Base-by-base conservation (phyloP, 2,329 filamentous ascomycete species). In the Aureobasidium mangrovei region DNA sequence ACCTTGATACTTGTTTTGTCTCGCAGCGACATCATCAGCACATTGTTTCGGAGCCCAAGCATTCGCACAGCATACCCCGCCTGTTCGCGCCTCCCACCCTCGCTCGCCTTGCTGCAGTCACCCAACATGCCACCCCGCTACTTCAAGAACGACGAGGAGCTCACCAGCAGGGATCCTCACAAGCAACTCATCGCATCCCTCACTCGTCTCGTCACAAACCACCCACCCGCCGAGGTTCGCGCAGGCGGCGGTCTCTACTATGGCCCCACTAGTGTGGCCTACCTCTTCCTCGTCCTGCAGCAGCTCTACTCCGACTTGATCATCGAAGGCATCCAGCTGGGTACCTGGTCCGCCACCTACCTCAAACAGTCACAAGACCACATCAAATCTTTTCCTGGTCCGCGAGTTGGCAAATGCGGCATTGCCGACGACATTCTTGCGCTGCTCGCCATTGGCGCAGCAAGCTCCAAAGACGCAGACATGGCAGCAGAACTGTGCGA, bases 161-260 rank as follows among this genome's bases (percentile, higher is more conserved):
- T 65, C 49, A 65, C 67, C 53, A 62, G 64, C 54, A 62, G 67
- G 65, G 74, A 77, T 58, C 70, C 75, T 53, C 69, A 74, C 64
- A 75, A 76, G 57, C 75, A 77, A 62, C 67, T 77, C 58, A 66
- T 75, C 60, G 74, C 74, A 53, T 77, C 74, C 12, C 67, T 77
- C 48, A 71, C 70, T 32, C 73, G 75, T 56, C 68, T 77, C 38
- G 70, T 77, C 42, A 73, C 67, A 46, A 67, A 74, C 8, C 64
- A 75, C 59, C 74, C 75, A 42, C 75, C 75, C 24, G 69, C 74
- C 42, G 65, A 67, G 41, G 63, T 76, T 44, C 67, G 67, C 31
- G 73, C 74, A 7, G 70, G 71, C 43, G 75, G 75, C 38, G 75
- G 75, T 26, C 68, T 77, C 29, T 77, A 75, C 65, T 73, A 75